Base-by-base conservation (phyloP, 2,329 filamentous ascomycete genomes). In the Aaosphaeria pasadenensis region DNA sequence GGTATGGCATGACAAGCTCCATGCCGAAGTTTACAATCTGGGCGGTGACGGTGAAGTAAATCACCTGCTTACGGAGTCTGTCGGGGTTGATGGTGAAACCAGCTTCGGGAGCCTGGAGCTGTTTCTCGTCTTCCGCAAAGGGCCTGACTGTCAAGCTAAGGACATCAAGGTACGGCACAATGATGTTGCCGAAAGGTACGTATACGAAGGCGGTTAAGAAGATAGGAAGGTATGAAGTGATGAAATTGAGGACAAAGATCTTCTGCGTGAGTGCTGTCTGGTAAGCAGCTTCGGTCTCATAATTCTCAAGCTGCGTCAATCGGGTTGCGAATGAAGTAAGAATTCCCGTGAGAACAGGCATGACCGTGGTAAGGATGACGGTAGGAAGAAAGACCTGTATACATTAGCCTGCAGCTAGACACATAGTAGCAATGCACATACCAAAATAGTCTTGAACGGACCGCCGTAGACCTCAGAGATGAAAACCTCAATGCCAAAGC, bases 211-310 rank as follows among this genome's bases (percentile, higher is more conserved):
- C 88, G 0, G 91, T 95, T 11, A 96, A 80, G 62, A 94, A 84
- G n/a, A 95, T 86, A 1, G 90, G 88, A 45, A 95, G 84, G 67
- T 96, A 97, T 0, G 91, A 95, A 5, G 91, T 95, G 71, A 97
- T 92, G 72, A 96, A 96, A 75, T 96, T 95, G 63, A 97, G 82
- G 11, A 97, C 85, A 63, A 99, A 97, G 32, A 95, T 87, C 76
- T 99, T 99, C 49, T 89, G 85, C 0, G 94, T 89, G 64, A 96
- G 82, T 1, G 91, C 88, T 17, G 88, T 83, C 51, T 95, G 84
- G 61, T 96, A 88, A 11, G 85, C 86, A 56, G 91, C 89, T 49
- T 88, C 81, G 0, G 90, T 97, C 59, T 91, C 88, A 67, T 97
- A 96, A 64, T 99, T 99, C 64, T 99, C 94, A 56, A 85, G 84